Conservation (phyloP, 768 basidiomycete genomes). For the Termitomyces sp. region DNA sequence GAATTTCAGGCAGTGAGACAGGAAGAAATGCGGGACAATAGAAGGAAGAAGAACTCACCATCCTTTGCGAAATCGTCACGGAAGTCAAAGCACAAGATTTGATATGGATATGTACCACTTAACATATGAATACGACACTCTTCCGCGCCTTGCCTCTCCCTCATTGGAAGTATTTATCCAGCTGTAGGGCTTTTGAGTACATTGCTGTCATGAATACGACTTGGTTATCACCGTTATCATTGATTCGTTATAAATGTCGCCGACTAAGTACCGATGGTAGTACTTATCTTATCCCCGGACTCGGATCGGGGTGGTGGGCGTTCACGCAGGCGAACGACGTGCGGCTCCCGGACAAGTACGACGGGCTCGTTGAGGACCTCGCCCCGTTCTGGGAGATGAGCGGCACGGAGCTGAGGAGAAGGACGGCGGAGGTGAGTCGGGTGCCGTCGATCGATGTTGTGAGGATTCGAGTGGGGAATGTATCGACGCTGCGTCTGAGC, state of each 20-base stretch:
- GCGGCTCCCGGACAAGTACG: constrained; percentile 88
- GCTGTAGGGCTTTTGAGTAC: too few species aligned
- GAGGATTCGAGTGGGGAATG: constrained; percentile 65
- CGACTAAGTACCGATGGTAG: too few species aligned
- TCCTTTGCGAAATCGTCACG: neutral
- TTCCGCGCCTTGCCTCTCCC: too few species aligned
- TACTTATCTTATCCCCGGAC: too few species aligned
- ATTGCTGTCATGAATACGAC: too few species aligned
- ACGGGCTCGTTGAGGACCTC: constrained; percentile 73
- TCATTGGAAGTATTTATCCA: too few species aligned
- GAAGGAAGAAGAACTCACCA: neutral
- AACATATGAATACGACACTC: too few species aligned
- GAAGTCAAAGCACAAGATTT: too few species aligned
- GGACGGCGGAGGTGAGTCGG: constrained; percentile 52
- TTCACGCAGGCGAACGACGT: constrained; percentile 73
- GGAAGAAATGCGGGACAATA: neutral
- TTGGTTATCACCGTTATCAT: too few species aligned
- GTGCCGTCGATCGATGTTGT: constrained; percentile 86
- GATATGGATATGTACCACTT: too few species aligned
- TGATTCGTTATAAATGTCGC: too few species aligned
- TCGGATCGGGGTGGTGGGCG: constrained; percentile 83
- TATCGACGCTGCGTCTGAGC: constrained; percentile 54
- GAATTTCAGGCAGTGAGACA: neutral
- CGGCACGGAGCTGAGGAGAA: constrained; percentile 66
- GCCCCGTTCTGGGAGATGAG: constrained; percentile 84